Conservation (phyloP, 108 stramenopile species). For the Stephanodiscus triporus region DNA sequence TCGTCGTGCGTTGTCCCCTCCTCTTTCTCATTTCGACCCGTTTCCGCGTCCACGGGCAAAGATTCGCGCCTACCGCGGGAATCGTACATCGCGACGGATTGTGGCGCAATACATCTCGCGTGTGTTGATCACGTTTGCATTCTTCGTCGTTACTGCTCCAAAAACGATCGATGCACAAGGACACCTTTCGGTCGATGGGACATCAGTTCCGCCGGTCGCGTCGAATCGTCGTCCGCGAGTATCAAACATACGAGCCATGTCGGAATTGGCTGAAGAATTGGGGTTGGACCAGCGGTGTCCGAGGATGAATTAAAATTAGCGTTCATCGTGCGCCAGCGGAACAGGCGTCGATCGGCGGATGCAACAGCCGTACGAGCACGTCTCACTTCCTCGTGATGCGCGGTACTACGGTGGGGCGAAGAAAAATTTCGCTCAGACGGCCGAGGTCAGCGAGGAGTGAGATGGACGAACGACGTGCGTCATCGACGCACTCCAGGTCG, state of each 20-base stretch:
- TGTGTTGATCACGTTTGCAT: constrained; percentile 37
- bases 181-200: constrained; percentile 53
- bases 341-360: constrained; percentile 36
- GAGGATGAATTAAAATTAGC: constrained; percentile 2
- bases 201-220: constrained; percentile 51
- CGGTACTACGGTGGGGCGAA: neutral
- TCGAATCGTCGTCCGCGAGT: constrained; percentile 33
- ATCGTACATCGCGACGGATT: constrained; percentile 27
- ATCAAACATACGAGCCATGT: constrained; percentile 13
- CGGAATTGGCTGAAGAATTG: constrained; percentile 45
- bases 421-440: constrained; percentile 13
- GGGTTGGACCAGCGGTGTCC: constrained; percentile 17
- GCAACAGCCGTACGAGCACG: constrained; percentile 58
- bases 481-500: constrained; percentile 24
- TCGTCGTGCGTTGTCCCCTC: neutral
- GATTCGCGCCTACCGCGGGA: constrained; percentile 5
- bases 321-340: constrained; percentile 52
- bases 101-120: constrained; percentile 51
- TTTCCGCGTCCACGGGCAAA: constrained; percentile 35
- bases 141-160: constrained; percentile 33
- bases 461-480: constrained; percentile 28
- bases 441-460: constrained; percentile 47
- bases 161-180: constrained; percentile 41
- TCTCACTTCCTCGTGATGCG: constrained; percentile 46
- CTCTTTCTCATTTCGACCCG: constrained; percentile 35